Base-by-base conservation (phyloP, 1,139 yeast species). In the Saccharomyces hybrid region DNA sequence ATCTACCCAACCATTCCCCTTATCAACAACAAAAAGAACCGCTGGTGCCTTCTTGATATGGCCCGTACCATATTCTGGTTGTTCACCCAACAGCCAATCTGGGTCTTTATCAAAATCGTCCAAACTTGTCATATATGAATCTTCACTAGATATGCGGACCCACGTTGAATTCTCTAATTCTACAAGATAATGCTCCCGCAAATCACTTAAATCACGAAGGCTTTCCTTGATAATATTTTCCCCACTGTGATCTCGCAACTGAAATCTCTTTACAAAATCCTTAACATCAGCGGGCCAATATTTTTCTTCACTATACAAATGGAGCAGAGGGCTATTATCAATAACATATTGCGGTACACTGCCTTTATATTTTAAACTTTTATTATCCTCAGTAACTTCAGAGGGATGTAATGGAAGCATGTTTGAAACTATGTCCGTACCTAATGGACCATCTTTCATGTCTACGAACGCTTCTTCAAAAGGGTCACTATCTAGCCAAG, bases 1-100 rank as follows among this genome's bases (percentile, higher is more conserved):
- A 70, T 93, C 99, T 0, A 73, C 74, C 75, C 95, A 85, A 2
- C 96, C 97, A 61, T 88, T 86, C 0, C 96, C 97, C 67, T 90
- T 90, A 67, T 91, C 97, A 0, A 88, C 93, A 1, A 88, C 91
- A 31, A 91, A 78, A 49, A 91, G 72, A 0, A 85, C 78, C 0
- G 96, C 91, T 0, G 97, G 96, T 0, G 95, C 97, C 60, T 84
- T 75, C 52, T 74, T 73, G 31, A 88, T 83, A 54, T 78, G 79
- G 0, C 97, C 97, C 46, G 83, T 81, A 52, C 82, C 80, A 50
- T 85, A 74, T 54, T 82, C 83, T 1, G 97, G 97, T 47, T 74
- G 70, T 34, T 67, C 63, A 0, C 97, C 97, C 0, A 96, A 84
- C 54, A 91, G 76, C 97, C 97, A 91, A 23, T 82, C 84, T 0